Evolutionary conservation across 306 rosid genomes (phyloP).

Genomic region (Vigna unguiculata): DNA sequence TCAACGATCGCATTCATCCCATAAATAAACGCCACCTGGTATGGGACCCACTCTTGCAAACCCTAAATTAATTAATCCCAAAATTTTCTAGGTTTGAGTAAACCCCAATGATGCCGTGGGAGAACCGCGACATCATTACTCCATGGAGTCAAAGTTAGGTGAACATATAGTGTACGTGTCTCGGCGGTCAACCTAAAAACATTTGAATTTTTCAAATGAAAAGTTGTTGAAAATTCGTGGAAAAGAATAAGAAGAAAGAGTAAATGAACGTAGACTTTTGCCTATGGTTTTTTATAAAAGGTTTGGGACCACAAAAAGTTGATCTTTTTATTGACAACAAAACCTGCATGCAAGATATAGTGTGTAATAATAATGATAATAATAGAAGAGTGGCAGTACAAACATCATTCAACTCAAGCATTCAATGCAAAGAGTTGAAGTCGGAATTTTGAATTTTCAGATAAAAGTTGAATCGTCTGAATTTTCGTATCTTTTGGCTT

Average conservation of each 20-base stretch:
- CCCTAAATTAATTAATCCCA: not conserved
- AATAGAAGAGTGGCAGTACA: not conserved
- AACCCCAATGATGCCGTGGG: constrained; percentile 17
- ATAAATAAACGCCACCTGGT: constrained; percentile 33
- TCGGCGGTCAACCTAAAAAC: constrained; percentile 50
- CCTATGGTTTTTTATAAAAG: not conserved
- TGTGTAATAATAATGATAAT: not conserved
- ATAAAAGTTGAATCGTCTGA: constrained; percentile 13
- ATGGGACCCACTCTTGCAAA: constrained; percentile 31
- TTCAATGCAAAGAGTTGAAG: constrained; percentile 4
- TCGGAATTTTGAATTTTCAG: constrained; percentile 9
- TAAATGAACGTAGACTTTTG: constrained; percentile 13
- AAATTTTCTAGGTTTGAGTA: not conserved
- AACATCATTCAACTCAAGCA: not conserved
- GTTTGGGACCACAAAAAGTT: not conserved
- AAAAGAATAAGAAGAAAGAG: not conserved
- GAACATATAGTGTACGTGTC: not conserved
- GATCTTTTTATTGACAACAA: not conserved
- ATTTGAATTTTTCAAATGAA: constrained; percentile 40
- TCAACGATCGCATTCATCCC: constrained; percentile 34
- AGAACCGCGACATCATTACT: constrained; percentile 22
- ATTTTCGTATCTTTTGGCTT: constrained; percentile 38
- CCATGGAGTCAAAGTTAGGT: constrained; percentile 55
- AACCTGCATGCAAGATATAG: not conserved
- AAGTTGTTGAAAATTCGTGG: constrained; percentile 12